phyloP scores from a whole-genome alignment of 2,329 filamentous ascomycete species.

The Polychaeton citri region DNA sequence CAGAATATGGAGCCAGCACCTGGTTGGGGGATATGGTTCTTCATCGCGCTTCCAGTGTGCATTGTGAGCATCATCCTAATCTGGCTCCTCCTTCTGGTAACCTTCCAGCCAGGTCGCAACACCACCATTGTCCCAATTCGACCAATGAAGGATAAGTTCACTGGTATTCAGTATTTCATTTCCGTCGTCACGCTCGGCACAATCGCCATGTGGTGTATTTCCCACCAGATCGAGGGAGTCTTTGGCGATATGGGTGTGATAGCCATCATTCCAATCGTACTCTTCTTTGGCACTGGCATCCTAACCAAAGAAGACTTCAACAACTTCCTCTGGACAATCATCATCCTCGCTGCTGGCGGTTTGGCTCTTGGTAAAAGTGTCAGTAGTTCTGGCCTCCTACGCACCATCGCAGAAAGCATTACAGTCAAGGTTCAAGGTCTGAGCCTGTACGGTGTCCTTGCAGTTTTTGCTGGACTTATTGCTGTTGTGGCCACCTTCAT shows the following conservation, averaged over 20 bases:
- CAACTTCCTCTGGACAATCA: slow-evolving; percentile 99
- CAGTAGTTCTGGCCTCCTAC: slow-evolving; percentile 78
- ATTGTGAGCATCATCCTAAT: slow-evolving; percentile 77
- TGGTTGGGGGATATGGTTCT: slow-evolving; percentile 95
- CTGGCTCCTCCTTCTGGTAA: slow-evolving; percentile 72
- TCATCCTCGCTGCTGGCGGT: slow-evolving; percentile 90
- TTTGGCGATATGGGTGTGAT: slow-evolving; percentile 99
- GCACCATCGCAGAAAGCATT: slow-evolving; percentile 72
- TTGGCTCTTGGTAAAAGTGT: slow-evolving; percentile 88
- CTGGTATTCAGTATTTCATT: slow-evolving; percentile 86
- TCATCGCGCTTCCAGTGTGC: slow-evolving; percentile 85
- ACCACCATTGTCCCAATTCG: slow-evolving; percentile 87
- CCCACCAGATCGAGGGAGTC: slow-evolving; percentile 70
- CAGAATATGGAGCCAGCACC: slow-evolving; percentile 89
- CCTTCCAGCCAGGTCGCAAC: slow-evolving; percentile 72
- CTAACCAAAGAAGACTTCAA: slow-evolving; percentile 99
- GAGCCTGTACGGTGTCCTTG: slow-evolving; percentile 71
- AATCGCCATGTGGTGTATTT: slow-evolving; percentile 84
- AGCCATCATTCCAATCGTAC: slow-evolving; percentile 84
- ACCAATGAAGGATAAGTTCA: slow-evolving; percentile 76
- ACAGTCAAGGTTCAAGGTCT: slow-evolving; percentile 61
- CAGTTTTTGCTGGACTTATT: slow-evolving; percentile 75
- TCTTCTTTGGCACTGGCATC: slow-evolving; percentile 94
- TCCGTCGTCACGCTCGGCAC: slow-evolving; percentile 68
- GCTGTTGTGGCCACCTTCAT: slow-evolving; percentile 95